Evolutionary conservation across 1,139 yeast genomes (phyloP), one percentile per base, ranked within the genome.

Genomic region (Lodderomyces orthopsilosis): DNA sequence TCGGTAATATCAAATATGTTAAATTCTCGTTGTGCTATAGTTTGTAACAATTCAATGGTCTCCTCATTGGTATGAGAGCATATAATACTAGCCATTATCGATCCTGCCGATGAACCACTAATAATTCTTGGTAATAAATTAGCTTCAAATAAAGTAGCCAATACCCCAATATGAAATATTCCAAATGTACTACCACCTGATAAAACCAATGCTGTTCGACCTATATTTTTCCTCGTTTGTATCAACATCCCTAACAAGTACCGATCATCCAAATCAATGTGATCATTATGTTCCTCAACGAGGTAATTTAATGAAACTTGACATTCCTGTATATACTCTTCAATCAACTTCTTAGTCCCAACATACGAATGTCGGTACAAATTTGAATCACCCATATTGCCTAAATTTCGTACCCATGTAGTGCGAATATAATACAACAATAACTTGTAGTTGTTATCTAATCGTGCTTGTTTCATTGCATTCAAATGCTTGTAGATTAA

Each of bases 121-220:
- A 93, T 80, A 40, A 93, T 88, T 40, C 90, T 74, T 0, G 99
- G 99, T 35, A 93, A 67, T 28, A 91, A 69, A 42, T 84, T 81
- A 38, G 79, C 76, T 53, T 87, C 94, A 40, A 85, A 66, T 35
- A 93, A 70, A 6, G 94, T 86, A 6, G 90, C 80, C 43, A 91
- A 69, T 0, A 93, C 97, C 0, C 99, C 99, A 44, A 90, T 85
- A 53, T 93, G 98, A 51, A 91, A 81, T 41, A 91, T 69, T 0
- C 98, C 98, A 67, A 93, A 86, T 2, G 96, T 86, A 12, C 96
- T 91, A 1, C 99, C 99, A 1, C 99, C 99, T 39, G 95, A 85
- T 41, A 93, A 74, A 24, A 94, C 89, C 39, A 93, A 68, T 0
- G 98, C 98, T 0, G 98, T 91, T 44, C 96, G 72, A 1, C 99